Percentiles rank a stretch among this genome's conserved stretches.
phyloP scores from a whole-genome alignment of 2,329 filamentous ascomycete species.

The Cylindrodendrum hubeiense region DNA sequence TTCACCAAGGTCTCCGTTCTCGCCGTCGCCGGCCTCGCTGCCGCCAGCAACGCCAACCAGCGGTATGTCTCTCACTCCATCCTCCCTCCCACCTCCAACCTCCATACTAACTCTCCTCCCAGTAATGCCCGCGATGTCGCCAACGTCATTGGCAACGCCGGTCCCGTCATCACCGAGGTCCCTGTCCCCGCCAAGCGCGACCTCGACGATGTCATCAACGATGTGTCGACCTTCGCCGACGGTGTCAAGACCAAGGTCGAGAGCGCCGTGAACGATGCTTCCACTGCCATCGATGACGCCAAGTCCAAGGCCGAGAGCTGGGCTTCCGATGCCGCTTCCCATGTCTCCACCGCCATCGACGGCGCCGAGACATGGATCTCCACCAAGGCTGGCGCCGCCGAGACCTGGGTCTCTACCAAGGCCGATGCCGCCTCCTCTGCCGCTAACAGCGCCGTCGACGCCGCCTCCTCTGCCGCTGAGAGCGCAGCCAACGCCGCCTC shows the following conservation, averaged over 20 bases:
- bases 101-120: conserved; percentile 13
- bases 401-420: conserved; percentile 19
- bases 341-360: conserved; percentile 25
- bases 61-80: conserved; percentile 6
- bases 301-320: conserved; percentile 18
- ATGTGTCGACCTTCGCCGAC: conserved; percentile 11
- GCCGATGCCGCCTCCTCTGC: not conserved
- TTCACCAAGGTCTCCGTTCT: conserved; percentile 41
- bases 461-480: conserved; percentile 22
- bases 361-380: conserved; percentile 25
- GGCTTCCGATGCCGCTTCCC: conserved; percentile 1
- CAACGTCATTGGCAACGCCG: not conserved
- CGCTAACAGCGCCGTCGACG: conserved; percentile 8
- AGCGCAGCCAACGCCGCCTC: conserved; percentile 29
- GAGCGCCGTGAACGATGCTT: conserved; percentile 21
- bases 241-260: conserved; percentile 13
- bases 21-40: conserved; percentile 36
- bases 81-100: not conserved
- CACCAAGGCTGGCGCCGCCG: conserved; percentile 21
- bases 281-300: conserved; percentile 23
- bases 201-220: conserved; percentile 1
- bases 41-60: conserved; percentile 21
- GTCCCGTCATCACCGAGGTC: conserved; percentile 29
- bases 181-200: conserved; percentile 31
- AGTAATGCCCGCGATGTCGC: not conserved